phyloP scores from a whole-genome alignment of 2,329 filamentous ascomycete species.

The Penicillium hordei region DNA sequence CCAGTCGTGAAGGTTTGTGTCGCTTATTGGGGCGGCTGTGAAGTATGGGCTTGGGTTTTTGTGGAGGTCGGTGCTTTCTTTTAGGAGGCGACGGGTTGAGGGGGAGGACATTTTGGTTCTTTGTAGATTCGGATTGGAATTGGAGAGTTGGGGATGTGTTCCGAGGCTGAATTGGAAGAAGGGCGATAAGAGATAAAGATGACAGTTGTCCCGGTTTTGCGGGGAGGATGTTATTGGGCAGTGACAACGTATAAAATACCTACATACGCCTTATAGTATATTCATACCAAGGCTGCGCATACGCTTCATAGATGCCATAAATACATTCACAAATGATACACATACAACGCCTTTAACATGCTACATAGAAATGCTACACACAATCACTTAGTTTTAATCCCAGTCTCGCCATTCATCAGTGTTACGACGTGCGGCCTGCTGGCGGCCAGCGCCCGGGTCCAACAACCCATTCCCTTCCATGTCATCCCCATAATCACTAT shows the following conservation, averaged over 20 bases:
- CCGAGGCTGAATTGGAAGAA: too few relatives aligned
- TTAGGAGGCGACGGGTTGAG: conserved; percentile 52
- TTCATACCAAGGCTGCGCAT: not conserved
- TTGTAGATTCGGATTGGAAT: not conserved
- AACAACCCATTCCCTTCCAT: conserved; percentile 25
- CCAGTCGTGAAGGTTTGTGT: conserved; percentile 95
- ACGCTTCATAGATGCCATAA: not conserved
- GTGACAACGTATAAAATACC: not conserved
- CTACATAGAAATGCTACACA: conserved; percentile 9
- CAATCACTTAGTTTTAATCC: conserved; percentile 34
- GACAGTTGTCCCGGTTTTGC: not conserved
- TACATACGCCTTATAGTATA: not conserved
- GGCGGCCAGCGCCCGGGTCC: conserved; percentile 18
- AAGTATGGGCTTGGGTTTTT: conserved; percentile 79
- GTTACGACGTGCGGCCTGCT: conserved; percentile 10
- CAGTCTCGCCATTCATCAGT: conserved; percentile 44
- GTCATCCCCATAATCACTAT: conserved; percentile 37
- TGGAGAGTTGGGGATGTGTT: not conserved
- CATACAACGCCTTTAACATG: conserved; percentile 2
- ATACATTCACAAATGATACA: conserved; percentile 7
- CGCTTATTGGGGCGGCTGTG: conserved; percentile 73
- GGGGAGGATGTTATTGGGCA: not conserved
- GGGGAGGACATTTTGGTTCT: conserved; percentile 31
- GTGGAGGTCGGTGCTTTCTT: conserved; percentile 86
- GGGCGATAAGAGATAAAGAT: not conserved